phyloP scores from a whole-genome alignment of 371 early-diverging fungal genomes.

The Coemansia sp. region DNA sequence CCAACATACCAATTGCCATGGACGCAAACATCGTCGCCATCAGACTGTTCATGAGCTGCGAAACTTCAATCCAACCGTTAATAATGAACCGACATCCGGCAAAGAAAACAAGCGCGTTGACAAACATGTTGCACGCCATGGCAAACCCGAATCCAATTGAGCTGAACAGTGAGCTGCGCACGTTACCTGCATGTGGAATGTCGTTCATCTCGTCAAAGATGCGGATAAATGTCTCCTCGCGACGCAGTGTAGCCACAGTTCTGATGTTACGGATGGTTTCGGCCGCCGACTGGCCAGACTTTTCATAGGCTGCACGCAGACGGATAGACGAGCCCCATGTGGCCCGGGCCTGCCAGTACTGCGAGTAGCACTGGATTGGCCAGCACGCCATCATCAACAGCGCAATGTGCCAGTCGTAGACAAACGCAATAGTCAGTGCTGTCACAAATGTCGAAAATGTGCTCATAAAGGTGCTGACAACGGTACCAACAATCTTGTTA shows the following conservation, averaged over 20 bases:
- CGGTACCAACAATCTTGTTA: constrained; percentile 64
- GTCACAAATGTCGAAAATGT: constrained; percentile 45
- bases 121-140: constrained; percentile 49
- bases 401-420: constrained; percentile 26
- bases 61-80: constrained; percentile 42
- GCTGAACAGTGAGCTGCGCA: constrained; percentile 56
- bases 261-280: constrained; percentile 68
- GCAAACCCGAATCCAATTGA: constrained; percentile 68
- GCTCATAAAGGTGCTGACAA: constrained; percentile 58
- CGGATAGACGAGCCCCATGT: constrained; percentile 27
- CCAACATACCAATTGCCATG: constrained; percentile 34
- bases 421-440: constrained; percentile 40
- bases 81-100: constrained; percentile 41
- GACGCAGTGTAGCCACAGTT: constrained; percentile 82
- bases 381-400: constrained; percentile 58
- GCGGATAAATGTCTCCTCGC: constrained; percentile 68
- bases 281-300: constrained; percentile 28
- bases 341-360: constrained; percentile 36
- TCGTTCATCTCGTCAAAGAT: constrained; percentile 59
- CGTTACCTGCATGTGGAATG: constrained; percentile 62
- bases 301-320: constrained; percentile 22
- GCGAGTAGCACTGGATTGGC: constrained; percentile 51
- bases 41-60: constrained; percentile 62
- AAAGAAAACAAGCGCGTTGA: constrained; percentile 45
- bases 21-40: constrained; percentile 73